Evolutionary conservation across 2,329 filamentous ascomycete genomes (phyloP).

Genomic region (Cladosporium sphaerospermum): DNA sequence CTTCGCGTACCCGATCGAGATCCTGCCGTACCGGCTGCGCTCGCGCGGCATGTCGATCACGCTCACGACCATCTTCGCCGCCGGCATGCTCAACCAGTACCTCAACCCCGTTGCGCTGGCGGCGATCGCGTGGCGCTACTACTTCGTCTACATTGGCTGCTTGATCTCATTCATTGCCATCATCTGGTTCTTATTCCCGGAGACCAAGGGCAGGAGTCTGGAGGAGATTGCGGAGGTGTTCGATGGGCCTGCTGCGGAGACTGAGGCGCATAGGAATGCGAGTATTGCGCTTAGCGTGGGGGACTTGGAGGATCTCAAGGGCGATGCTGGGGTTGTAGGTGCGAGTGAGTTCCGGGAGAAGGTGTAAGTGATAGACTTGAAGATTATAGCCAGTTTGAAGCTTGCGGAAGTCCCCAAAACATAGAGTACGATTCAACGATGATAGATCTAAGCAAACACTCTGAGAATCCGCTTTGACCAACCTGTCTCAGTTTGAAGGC

Average conservation of each 20-base stretch:
- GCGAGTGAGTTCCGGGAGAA: constrained; percentile 6
- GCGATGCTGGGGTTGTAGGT: neutral
- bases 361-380: neutral
- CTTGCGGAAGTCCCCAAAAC: no score
- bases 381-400: no score
- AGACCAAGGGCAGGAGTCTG: constrained; percentile 19
- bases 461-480: no score
- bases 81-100: constrained; percentile 31
- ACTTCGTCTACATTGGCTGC: constrained; percentile 30
- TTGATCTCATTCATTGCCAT: constrained; percentile 15
- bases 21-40: constrained; percentile 28
- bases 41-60: constrained; percentile 22
- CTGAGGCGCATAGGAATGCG: constrained; percentile 1
- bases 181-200: constrained; percentile 54
- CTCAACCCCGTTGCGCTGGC: constrained; percentile 28
- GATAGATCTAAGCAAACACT: no score
- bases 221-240: constrained; percentile 22
- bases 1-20: constrained; percentile 30
- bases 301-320: neutral
- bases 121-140: constrained; percentile 25
- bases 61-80: constrained; percentile 16
- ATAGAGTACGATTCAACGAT: no score
- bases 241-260: constrained; percentile 9
- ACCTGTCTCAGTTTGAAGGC: no score
- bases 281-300: neutral